phyloP scores from a whole-genome alignment of 1,139 yeast genomes.

The Pichia sp. region DNA sequence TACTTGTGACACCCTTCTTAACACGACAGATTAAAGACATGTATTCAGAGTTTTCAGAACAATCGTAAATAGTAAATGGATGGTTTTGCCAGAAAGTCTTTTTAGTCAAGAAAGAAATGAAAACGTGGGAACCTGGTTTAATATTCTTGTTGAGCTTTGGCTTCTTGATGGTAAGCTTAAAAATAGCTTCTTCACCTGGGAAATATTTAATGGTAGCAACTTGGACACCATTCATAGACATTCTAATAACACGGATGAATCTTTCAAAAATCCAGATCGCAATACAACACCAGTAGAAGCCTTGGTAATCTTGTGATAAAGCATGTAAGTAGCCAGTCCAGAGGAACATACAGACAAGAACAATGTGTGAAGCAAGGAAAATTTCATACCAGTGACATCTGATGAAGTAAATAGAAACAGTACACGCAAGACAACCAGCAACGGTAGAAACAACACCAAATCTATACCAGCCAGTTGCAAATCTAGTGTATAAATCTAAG shows the following conservation, averaged over 20 bases:
- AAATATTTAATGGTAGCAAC: slow-evolving; percentile 48
- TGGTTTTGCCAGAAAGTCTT: slow-evolving; percentile 42
- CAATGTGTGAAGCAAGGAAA: slow-evolving; percentile 58
- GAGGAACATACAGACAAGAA: slow-evolving; percentile 54
- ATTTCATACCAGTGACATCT: slow-evolving; percentile 62
- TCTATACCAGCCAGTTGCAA: slow-evolving; percentile 39
- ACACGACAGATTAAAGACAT: slow-evolving; percentile 39
- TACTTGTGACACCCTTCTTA: slow-evolving; percentile 35
- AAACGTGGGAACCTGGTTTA: slow-evolving; percentile 56
- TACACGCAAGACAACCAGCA: slow-evolving; percentile 39
- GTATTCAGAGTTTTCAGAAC: slow-evolving; percentile 22
- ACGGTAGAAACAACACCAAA: slow-evolving; percentile 57
- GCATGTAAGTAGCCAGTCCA: slow-evolving; percentile 63
- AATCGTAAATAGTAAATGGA: slow-evolving; percentile 37
- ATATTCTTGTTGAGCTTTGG: slow-evolving; percentile 29
- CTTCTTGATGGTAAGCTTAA: slow-evolving; percentile 40
- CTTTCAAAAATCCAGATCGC: slow-evolving; percentile 69
- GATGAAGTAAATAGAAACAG: slow-evolving; percentile 49
- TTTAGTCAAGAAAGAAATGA: slow-evolving; percentile 42
- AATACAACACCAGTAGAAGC: slow-evolving; percentile 50
- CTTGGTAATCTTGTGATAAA: slow-evolving; percentile 41
- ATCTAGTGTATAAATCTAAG: slow-evolving; percentile 43
- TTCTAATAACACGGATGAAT: slow-evolving; percentile 47
- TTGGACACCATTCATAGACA: slow-evolving; percentile 47
- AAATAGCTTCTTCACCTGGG: slow-evolving; percentile 33